A percentile compares a stretch with the other conserved stretches of the same genome.
These are phyloP conservation scores for Candida tetrigidarum DNA, from an alignment of 1,139 yeast genomes.

Conservation along the genomic window DNA sequence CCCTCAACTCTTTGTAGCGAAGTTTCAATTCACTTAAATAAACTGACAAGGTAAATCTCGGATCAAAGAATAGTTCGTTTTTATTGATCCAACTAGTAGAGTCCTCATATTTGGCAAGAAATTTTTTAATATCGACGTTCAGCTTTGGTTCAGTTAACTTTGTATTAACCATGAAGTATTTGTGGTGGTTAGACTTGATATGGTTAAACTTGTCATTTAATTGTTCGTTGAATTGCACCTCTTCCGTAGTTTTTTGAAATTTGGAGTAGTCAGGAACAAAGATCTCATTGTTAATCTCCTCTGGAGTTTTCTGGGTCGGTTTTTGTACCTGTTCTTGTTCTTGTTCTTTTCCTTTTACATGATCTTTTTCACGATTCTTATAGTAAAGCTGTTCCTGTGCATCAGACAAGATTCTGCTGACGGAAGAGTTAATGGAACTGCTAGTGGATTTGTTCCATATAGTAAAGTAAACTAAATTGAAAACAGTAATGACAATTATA, in stretches of 20 bases:
- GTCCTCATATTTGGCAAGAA: constrained; percentile 11
- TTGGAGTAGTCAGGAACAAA: constrained; percentile 10
- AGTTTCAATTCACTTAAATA: constrained; percentile 37
- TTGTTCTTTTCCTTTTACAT: background rate
- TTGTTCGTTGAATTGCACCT: constrained; percentile 15
- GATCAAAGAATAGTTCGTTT: constrained; percentile 33
- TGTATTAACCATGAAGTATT: constrained; percentile 35
- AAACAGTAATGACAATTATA: background rate
- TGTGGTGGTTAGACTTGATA: constrained; percentile 19
- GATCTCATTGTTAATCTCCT: background rate
- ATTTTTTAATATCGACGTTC: constrained; percentile 26
- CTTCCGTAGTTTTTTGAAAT: constrained; percentile 21
- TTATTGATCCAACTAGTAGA: constrained; percentile 21
- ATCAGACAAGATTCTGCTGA: background rate
- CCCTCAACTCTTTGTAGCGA: constrained; percentile 10
- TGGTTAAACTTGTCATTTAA: constrained; percentile 14
- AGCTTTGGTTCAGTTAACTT: constrained; percentile 29
- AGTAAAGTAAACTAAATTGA: background rate
- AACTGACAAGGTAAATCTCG: constrained; percentile 50
- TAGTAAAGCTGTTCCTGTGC: background rate
- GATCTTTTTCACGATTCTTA: background rate
- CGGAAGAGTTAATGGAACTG: background rate
- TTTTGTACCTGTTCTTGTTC: background rate
- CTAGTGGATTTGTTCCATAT: background rate
- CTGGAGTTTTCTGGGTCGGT: background rate